phyloP scores from a whole-genome alignment of 2,329 filamentous ascomycete genomes.

The Cladorrhinum sp. region DNA sequence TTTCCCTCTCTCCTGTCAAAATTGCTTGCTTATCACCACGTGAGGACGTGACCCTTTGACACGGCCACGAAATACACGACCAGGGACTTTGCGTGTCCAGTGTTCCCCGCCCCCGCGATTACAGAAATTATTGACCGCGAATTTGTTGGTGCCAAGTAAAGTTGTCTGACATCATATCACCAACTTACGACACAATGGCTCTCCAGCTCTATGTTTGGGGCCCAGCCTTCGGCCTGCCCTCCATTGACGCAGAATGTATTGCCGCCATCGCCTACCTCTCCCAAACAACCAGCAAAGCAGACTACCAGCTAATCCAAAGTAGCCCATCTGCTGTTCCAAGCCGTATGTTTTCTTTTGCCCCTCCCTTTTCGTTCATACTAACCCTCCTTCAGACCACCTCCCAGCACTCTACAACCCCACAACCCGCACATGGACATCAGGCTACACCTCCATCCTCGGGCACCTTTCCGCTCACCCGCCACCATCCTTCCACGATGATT shows the following conservation, averaged over 20 bases:
- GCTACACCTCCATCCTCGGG: conserved; percentile 59
- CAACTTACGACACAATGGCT: conserved; percentile 10
- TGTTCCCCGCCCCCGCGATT: background rate
- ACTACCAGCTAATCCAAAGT: conserved; percentile 69
- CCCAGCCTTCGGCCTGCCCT: conserved; percentile 81
- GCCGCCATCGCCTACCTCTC: conserved; percentile 76
- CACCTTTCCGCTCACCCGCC: conserved; percentile 44
- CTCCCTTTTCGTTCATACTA: conserved; percentile 6
- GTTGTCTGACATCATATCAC: background rate
- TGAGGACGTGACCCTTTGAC: conserved; percentile 15
- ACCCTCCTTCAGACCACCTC: conserved; percentile 45
- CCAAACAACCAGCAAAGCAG: conserved; percentile 54
- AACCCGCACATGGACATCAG: conserved; percentile 52
- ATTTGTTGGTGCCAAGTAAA: background rate
- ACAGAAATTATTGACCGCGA: background rate
- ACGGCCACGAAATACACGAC: background rate
- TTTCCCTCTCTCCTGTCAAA: no score
- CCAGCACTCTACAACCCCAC: conserved; percentile 53
- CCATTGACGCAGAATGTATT: conserved; percentile 87
- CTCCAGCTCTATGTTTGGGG: conserved; percentile 86
- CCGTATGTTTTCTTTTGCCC: conserved; percentile 48
- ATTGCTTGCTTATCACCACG: conserved; percentile 22
- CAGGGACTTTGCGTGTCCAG: background rate
- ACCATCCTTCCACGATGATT: conserved; percentile 35
- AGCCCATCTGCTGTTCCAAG: conserved; percentile 69